Evolutionary conservation across 1,139 yeast species (phyloP).

Genomic region (Pichia sp.): DNA sequence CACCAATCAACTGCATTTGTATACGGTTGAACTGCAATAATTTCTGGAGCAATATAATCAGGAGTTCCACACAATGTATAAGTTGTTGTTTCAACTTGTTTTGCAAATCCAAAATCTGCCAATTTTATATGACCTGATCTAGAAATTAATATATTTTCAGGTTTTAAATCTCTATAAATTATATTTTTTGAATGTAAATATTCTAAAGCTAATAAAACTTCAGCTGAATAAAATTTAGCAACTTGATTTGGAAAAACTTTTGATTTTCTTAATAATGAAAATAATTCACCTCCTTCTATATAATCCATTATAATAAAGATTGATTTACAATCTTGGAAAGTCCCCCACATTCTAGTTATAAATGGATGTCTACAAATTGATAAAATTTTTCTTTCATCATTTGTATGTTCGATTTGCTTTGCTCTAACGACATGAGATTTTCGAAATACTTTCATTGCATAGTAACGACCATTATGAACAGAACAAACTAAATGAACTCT

Average conservation of each 20-base stretch:
- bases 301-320: slow-evolving; percentile 60
- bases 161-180: slow-evolving; percentile 55
- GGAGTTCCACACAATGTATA: slow-evolving; percentile 63
- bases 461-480: slow-evolving; percentile 53
- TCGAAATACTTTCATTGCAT: slow-evolving; percentile 54
- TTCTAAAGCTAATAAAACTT: slow-evolving; percentile 51
- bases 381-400: slow-evolving; percentile 54
- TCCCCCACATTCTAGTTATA: slow-evolving; percentile 60
- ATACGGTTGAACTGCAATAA: slow-evolving; percentile 55
- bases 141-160: slow-evolving; percentile 53
- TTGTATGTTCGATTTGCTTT: slow-evolving; percentile 60
- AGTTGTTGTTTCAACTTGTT: slow-evolving; percentile 53
- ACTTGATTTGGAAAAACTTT: slow-evolving; percentile 58
- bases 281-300: slow-evolving; percentile 58
- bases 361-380: slow-evolving; percentile 55
- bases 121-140: slow-evolving; percentile 55
- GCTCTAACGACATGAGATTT: slow-evolving; percentile 54
- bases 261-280: slow-evolving; percentile 50
- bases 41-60: slow-evolving; percentile 60
- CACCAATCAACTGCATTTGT: slow-evolving; percentile 63
- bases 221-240: slow-evolving; percentile 59
- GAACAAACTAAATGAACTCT: slow-evolving; percentile 54
- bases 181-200: slow-evolving; percentile 53
- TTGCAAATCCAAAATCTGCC: slow-evolving; percentile 59
- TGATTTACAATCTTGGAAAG: slow-evolving; percentile 51